Percentiles rank a stretch among this genome's conserved stretches.
These are phyloP conservation scores for Anacardium occidentale DNA, from an alignment of 345 rosid species.

Conservation along the genomic window DNA sequence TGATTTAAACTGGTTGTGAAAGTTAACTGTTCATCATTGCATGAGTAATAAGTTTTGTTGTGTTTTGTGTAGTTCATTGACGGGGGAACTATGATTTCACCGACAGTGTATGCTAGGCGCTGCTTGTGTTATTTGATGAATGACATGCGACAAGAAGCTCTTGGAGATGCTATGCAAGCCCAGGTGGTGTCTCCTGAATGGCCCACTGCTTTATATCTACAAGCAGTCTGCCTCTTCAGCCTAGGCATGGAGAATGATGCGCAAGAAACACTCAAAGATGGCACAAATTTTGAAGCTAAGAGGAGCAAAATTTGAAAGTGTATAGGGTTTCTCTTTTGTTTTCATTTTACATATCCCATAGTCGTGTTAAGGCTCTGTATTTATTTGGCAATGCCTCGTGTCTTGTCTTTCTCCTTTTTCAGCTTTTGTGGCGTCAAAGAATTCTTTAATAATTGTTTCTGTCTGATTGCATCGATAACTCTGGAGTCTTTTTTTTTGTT, in stretches of 20 bases:
- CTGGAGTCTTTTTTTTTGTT: background rate
- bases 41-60: background rate
- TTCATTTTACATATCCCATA: background rate
- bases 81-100: constrained; percentile 86
- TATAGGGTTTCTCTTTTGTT: constrained; percentile 37
- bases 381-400: constrained; percentile 5
- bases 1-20: background rate
- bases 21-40: too few species aligned
- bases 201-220: constrained; percentile 81
- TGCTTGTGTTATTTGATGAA: constrained; percentile 79
- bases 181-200: constrained; percentile 79
- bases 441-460: constrained; percentile 15
- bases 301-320: constrained; percentile 42
- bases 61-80: constrained; percentile 59
- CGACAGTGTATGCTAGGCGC: constrained; percentile 81
- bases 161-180: constrained; percentile 89
- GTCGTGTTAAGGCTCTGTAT: constrained; percentile 15
- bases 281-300: constrained; percentile 63
- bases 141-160: constrained; percentile 74
- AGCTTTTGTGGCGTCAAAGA: background rate
- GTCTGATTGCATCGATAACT: background rate
- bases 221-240: constrained; percentile 78
- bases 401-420: background rate
- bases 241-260: constrained; percentile 91
- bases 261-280: constrained; percentile 78